Evolutionary conservation across 2,329 filamentous ascomycete genomes (phyloP).

Genomic region (Exophiala mesophila): DNA sequence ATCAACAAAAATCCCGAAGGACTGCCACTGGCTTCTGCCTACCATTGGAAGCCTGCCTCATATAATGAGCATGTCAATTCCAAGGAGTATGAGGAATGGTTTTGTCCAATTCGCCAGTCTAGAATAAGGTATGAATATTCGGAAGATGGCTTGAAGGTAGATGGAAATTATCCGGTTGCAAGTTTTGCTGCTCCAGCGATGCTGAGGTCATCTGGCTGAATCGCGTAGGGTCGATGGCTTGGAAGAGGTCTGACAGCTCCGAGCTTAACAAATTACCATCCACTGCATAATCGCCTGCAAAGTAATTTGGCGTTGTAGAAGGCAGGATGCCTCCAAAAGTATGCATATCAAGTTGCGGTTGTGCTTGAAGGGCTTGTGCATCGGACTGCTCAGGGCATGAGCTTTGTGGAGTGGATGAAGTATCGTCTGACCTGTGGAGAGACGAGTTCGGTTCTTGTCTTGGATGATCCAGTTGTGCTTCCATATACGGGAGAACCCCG

Average conservation of each 20-base stretch:
- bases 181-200: no score
- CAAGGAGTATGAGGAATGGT: no score
- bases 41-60: no score
- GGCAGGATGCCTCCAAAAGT: not conserved
- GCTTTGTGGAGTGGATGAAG: not conserved
- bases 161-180: no score
- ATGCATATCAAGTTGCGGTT: not conserved
- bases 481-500: slow-evolving; percentile 10
- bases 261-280: slow-evolving; percentile 9
- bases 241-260: slow-evolving; percentile 12
- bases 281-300: slow-evolving; percentile 1
- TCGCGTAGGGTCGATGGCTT: slow-evolving; percentile 9
- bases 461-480: slow-evolving; percentile 5
- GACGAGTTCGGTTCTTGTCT: not conserved
- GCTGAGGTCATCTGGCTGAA: slow-evolving; percentile 1
- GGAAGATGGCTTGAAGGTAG: no score
- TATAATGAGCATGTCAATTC: no score
- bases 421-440: no score
- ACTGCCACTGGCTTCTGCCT: no score
- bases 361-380: not conserved
- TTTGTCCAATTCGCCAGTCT: no score
- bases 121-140: no score
- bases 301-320: not conserved
- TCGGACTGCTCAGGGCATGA: not conserved
- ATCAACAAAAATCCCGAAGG: no score